Base-by-base conservation (phyloP, 306 rosid genomes). In the Rubus idaeus region DNA sequence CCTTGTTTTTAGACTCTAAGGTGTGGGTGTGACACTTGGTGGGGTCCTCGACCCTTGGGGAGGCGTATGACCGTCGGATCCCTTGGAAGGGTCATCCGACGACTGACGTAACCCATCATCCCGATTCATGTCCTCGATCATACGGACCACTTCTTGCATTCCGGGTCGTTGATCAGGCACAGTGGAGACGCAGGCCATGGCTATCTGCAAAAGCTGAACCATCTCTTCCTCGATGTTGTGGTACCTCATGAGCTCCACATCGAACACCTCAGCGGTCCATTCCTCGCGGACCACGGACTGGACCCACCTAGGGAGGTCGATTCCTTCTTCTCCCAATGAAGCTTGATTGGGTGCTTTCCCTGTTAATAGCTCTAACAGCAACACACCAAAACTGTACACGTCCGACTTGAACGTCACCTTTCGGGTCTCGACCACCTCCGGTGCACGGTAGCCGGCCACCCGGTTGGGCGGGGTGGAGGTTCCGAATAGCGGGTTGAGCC, bases 261-360 rank as follows among this genome's bases (percentile, higher is more conserved):
- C 99, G 42, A 96, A 96, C 10, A 96, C 99, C 77, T 96, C 99
- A 2, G 99, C 99, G 3, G 99, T 96, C 99, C 99, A 96, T 57
- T 96, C 99, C 70, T 96, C 98, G 0, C 99, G 88, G 7, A 96
- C 99, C 68, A 96, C 99, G 0, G 99, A 96, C 71, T 93, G 99
- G 58, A 96, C 99, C 99, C 99, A 96, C 86, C 99, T 75, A 0
- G 99, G 99, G 0, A 96, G 90, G 47, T 96, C 99, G 0, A 96
- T 96, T 0, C 98, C 99, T 26, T 93, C 99, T 56, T 96, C 99
- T 0, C 97, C 97, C 0, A 96, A 80, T 16, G 99, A 96, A 10
- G 99, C 97, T 71, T 93, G 99, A 64, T 91, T 93, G 9, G 99
- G 99, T 10, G 99, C 93, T 74, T 96, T 96, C 4, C 99, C 99